These are phyloP conservation scores for Cercophora scortea DNA, from an alignment of 495 filamentous ascomycete genomes.

Conservation along the genomic window DNA sequence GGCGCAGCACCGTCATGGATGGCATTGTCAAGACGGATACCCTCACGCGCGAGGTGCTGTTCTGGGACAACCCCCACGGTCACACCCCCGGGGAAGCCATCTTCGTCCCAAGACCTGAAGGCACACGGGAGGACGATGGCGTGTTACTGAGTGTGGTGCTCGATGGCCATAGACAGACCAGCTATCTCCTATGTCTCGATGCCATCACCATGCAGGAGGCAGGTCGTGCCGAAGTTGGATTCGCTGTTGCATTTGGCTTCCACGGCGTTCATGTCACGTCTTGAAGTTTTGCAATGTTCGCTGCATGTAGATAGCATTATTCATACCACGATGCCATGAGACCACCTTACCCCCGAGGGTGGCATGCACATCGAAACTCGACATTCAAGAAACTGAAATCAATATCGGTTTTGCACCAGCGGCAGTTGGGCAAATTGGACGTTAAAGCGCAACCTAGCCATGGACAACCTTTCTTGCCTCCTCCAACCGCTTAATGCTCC, in stretches of 20 bases:
- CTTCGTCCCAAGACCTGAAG: slow-evolving; percentile 50
- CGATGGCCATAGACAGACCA: slow-evolving; percentile 51
- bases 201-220: slow-evolving; percentile 57
- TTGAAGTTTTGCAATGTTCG: too few species aligned
- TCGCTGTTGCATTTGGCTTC: slow-evolving; percentile 60
- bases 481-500: too few species aligned
- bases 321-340: too few species aligned
- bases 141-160: slow-evolving; percentile 64
- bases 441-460: too few species aligned
- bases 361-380: too few species aligned
- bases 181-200: slow-evolving; percentile 63
- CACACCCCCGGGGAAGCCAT: slow-evolving; percentile 69
- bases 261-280: slow-evolving; percentile 50
- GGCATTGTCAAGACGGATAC: slow-evolving; percentile 63
- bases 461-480: too few species aligned
- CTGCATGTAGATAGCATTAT: too few species aligned
- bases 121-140: slow-evolving; percentile 57
- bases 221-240: slow-evolving; percentile 55
- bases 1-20: slow-evolving; percentile 55
- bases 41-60: slow-evolving; percentile 33
- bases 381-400: too few species aligned
- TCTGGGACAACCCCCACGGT: slow-evolving; percentile 49
- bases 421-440: too few species aligned
- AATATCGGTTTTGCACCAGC: too few species aligned
- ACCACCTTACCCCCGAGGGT: too few species aligned